These are phyloP conservation scores for Neoboletus subvelutipes DNA, from an alignment of 768 basidiomycete genomes.

Conservation along the genomic window DNA sequence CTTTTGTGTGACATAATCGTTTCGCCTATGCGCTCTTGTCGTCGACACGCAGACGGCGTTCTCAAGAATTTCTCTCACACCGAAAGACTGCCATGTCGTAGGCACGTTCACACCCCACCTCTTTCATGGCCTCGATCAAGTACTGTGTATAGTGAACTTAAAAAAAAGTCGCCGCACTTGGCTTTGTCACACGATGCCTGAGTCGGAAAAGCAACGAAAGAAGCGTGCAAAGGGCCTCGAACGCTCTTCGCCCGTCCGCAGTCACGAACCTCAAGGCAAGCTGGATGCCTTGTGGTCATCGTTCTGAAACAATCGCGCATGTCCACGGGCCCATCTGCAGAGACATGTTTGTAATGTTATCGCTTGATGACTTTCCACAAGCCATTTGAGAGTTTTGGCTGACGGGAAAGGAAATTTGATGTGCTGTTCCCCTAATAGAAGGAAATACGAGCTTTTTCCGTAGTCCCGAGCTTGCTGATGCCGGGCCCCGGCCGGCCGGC, in stretches of 20 bases:
- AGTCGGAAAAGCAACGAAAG: not conserved
- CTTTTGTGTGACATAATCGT: conserved; percentile 26
- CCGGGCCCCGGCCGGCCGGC: too few species aligned
- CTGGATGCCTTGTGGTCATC: conserved; percentile 13
- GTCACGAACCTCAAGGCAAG: not conserved
- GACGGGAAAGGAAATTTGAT: not conserved
- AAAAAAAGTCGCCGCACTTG: conserved; percentile 15
- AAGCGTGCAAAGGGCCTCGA: conserved; percentile 5
- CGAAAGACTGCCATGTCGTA: conserved; percentile 16
- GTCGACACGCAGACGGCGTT: conserved; percentile 30
- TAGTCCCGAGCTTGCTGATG: not conserved
- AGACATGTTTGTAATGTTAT: not conserved
- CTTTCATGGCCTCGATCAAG: conserved; percentile 24
- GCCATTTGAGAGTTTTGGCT: not conserved
- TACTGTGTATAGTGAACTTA: conserved; percentile 23
- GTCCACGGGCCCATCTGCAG: not conserved
- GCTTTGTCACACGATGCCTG: not conserved
- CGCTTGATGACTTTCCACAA: too few species aligned
- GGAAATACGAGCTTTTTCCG: not conserved
- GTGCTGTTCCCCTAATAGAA: not conserved
- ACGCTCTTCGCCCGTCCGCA: not conserved
- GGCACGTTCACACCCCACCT: conserved; percentile 34
- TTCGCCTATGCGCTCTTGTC: conserved; percentile 17
- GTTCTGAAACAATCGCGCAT: conserved; percentile 5
- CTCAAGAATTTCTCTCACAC: conserved; percentile 29